Conservation (phyloP, 1,284 basidiomycete genomes). For the Trichosporon sp. region DNA sequence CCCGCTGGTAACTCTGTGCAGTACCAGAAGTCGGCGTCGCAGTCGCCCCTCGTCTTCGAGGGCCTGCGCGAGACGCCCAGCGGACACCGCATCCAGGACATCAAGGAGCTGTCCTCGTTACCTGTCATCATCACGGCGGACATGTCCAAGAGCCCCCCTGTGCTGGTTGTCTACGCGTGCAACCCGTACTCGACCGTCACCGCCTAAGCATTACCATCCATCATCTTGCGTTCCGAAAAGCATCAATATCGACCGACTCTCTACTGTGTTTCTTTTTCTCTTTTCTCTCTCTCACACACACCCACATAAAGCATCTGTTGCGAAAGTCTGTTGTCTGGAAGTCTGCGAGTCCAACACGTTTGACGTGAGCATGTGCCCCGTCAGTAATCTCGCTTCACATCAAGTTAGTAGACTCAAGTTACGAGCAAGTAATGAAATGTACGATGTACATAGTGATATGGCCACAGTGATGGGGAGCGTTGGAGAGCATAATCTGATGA, state of each 20-base stretch:
- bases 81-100: slow-evolving; percentile 88
- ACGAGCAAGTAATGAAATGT: slow-evolving; percentile 7
- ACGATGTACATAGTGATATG: slow-evolving; percentile 7
- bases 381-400: background rate
- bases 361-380: background rate
- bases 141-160: slow-evolving; percentile 86
- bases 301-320: slow-evolving; percentile 2
- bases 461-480: background rate
- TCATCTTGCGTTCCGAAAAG: background rate
- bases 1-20: slow-evolving; percentile 63
- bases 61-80: slow-evolving; percentile 63
- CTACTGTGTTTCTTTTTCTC: background rate
- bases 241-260: background rate
- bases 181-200: slow-evolving; percentile 14
- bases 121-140: slow-evolving; percentile 91
- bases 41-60: slow-evolving; percentile 66
- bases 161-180: slow-evolving; percentile 62
- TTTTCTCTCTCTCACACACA: background rate
- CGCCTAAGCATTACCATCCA: slow-evolving; percentile 7
- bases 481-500: background rate
- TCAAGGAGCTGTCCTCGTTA: slow-evolving; percentile 81
- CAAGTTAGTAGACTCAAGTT: slow-evolving; percentile 4
- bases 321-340: background rate
- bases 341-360: background rate
- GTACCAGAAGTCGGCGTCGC: slow-evolving; percentile 67